Conservation (phyloP, 257 asterid species). For the Petunia secreta region DNA sequence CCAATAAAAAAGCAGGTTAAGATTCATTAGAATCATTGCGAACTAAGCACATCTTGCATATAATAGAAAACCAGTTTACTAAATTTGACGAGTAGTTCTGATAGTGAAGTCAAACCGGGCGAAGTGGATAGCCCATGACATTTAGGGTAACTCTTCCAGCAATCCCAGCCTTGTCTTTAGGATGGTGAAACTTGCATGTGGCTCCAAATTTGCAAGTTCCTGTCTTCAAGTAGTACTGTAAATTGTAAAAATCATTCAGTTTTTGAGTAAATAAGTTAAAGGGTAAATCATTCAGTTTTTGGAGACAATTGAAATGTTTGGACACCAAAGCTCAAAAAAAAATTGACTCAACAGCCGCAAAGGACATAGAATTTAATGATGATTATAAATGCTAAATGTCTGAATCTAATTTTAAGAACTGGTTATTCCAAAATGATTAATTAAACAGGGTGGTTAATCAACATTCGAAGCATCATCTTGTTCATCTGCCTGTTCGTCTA, state of each 20-base stretch:
- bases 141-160: slow-evolving; percentile 85
- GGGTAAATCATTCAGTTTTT: neutral
- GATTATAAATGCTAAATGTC: neutral
- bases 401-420: neutral
- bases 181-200: slow-evolving; percentile 92
- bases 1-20: neutral
- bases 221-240: slow-evolving; percentile 83
- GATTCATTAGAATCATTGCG: slow-evolving; percentile 12
- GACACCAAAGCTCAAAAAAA: neutral
- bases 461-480: slow-evolving; percentile 9
- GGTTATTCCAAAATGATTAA: neutral
- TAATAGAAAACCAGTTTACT: neutral
- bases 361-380: neutral
- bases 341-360: neutral
- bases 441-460: neutral
- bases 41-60: neutral
- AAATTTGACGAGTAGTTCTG: neutral
- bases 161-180: slow-evolving; percentile 86
- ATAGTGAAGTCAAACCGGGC: slow-evolving; percentile 62
- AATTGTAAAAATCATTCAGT: slow-evolving; percentile 21
- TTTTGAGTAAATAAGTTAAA: slow-evolving; percentile 19
- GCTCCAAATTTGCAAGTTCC: slow-evolving; percentile 96
- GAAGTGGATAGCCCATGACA: slow-evolving; percentile 90
- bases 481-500: neutral
- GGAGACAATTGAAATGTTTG: slow-evolving; percentile 5